Percentiles rank a stretch among this genome's conserved stretches.
Conservation (phyloP, 2,329 filamentous ascomycete genomes). For the Fusarium musae region DNA sequence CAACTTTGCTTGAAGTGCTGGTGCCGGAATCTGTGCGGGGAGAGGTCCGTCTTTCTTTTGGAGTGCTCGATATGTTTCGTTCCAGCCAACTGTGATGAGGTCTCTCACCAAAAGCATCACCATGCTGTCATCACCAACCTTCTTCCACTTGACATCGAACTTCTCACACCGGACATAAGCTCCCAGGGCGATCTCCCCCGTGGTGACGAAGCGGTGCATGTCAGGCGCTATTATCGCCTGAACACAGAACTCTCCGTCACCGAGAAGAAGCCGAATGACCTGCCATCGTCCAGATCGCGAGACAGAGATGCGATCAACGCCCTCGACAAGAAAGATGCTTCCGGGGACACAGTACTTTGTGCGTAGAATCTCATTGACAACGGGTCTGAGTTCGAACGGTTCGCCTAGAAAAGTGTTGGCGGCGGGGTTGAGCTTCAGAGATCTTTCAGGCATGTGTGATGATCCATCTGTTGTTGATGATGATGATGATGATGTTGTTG, state of each 20-base stretch:
- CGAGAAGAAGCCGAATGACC: conserved; percentile 59
- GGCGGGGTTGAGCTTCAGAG: conserved; percentile 40
- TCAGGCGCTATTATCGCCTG: conserved; percentile 60
- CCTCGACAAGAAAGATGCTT: conserved; percentile 63
- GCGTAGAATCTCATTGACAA: conserved; percentile 61
- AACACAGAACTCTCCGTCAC: conserved; percentile 65
- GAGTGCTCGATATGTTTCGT: conserved; percentile 52
- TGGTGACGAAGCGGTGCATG: conserved; percentile 61
- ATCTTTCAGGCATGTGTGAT: conserved; percentile 39
- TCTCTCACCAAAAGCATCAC: conserved; percentile 60
- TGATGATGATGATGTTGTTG: background rate
- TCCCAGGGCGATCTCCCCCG: conserved; percentile 58
- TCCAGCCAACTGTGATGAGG: conserved; percentile 60
- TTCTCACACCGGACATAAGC: conserved; percentile 60
- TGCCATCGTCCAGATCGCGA: conserved; percentile 54
- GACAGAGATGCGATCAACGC: conserved; percentile 52
- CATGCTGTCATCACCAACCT: conserved; percentile 42
- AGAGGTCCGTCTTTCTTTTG: conserved; percentile 9
- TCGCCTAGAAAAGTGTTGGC: conserved; percentile 42
- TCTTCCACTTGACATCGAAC: conserved; percentile 51
- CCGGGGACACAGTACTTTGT: conserved; percentile 60
- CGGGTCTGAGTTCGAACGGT: conserved; percentile 49
- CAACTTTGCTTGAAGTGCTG: background rate
- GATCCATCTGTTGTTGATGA: conserved; percentile 22
- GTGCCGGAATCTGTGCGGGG: background rate